A percentile compares a stretch with the other conserved stretches of the same genome.
These are phyloP conservation scores for Sindora glabra DNA, from an alignment of 306 rosid genomes.

Conservation along the genomic window DNA sequence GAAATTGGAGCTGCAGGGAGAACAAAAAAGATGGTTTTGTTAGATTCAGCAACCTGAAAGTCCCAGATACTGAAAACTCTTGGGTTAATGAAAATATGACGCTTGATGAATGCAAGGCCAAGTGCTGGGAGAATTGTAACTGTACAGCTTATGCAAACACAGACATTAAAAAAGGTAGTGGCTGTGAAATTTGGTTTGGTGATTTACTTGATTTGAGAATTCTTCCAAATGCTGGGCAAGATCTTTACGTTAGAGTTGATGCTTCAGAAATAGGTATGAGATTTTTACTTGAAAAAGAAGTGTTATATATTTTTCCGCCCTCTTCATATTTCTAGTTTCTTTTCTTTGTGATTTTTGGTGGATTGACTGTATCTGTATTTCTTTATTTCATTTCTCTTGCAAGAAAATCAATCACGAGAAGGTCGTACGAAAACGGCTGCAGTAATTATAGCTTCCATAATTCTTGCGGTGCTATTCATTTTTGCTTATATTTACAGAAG, in stretches of 20 bases:
- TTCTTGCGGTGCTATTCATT: too few relatives aligned
- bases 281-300: too few relatives aligned
- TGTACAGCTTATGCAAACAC: constrained; percentile 35
- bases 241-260: constrained; percentile 18
- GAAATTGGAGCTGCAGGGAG: constrained; percentile 17
- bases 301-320: too few relatives aligned
- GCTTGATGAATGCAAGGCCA: constrained; percentile 12
- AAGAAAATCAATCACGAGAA: too few relatives aligned
- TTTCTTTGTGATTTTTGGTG: too few relatives aligned
- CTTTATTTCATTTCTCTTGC: too few relatives aligned
- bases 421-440: too few relatives aligned
- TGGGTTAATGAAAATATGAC: constrained; percentile 15
- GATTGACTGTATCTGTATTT: too few relatives aligned
- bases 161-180: constrained; percentile 13
- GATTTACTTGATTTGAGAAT: constrained; percentile 28
- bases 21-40: constrained; percentile 22
- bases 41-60: constrained; percentile 13
- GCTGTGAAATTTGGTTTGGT: constrained; percentile 33
- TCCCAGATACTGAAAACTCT: constrained; percentile 25
- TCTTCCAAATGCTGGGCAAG: constrained; percentile 5
- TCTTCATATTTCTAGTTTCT: background rate
- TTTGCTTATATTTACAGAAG: too few relatives aligned
- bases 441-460: too few relatives aligned
- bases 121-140: constrained; percentile 30
- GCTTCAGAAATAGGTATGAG: constrained; percentile 18